Base-by-base conservation (phyloP, 2,329 filamentous ascomycete species). In the Paecilomyces variotii region DNA sequence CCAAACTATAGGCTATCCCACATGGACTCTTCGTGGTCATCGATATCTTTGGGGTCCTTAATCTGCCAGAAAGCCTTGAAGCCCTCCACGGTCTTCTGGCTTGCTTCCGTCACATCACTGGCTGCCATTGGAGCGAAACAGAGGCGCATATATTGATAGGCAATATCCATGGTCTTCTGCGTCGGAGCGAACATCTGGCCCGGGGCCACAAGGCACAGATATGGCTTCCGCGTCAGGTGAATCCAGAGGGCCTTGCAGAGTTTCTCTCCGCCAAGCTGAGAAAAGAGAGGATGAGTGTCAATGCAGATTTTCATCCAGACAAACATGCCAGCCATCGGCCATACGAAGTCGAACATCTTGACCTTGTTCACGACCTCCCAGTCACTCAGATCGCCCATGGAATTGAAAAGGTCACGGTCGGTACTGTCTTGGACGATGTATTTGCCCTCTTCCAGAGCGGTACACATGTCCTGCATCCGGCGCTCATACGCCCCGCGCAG, bases 321-420 rank as follows among this genome's bases (percentile, higher is more conserved):
- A 72, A 96, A 97, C 91, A 97, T 97, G 69, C 92, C 92, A 35
- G 87, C 92, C 28, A 88, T 84, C 0, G 92, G 91, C 81, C 89
- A 91, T 64, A 82, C 75, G 69, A 95, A 96, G 53, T 86, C 84
- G 72, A 87, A 89, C 64, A 96, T 82, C 60, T 82, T 80, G 0
- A 84, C 87, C 75, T 89, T 91, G 67, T 87, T 86, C 53, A 95
- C 82, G 60, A 92, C 82, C 60, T 87, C 83, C 87, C 89, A 94
- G 59, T 89, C 88, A 49, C 82, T 75, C 24, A 78, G 75, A 5
- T 74, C 76, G 35, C 75, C 74, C 52, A 76, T 65, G 2, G 79
- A 77, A 30, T 45, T 50, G n/a, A 25, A 24, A 24, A 26, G 55
- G 19, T 81, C 65, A 14, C 66, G 61, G 10, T 65, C 63, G 49